Evolutionary conservation across 2,329 filamentous ascomycete species (phyloP), one percentile per base, ranked within the genome.

Genomic region (Cladophialophora chaetospira): DNA sequence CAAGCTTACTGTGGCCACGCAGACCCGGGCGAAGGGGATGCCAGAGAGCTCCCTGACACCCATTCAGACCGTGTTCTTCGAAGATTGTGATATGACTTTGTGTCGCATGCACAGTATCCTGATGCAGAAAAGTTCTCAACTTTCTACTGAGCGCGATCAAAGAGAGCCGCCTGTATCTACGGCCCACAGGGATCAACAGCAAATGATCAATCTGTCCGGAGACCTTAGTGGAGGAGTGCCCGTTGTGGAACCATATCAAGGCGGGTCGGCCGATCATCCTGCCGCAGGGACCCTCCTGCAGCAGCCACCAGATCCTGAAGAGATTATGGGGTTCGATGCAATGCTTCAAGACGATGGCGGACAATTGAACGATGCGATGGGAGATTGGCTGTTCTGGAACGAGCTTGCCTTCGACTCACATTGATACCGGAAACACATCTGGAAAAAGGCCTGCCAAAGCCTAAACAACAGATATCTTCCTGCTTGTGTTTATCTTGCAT

Each of bases 331-430:
- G 11, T 45, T 44, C 11, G 26, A 36, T 36, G 5, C 3, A 11
- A 53, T 53, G 49, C 45, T 44, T 35, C 49, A 45, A n/a, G 36
- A 45, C 6, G 49, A 53, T 17, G 28, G 36, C 11, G 26, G 23
- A 11, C 36, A n/a, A 13, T 19, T 31, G 15, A 23, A 33, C 26
- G 49, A 28, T 15, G 49, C 19, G 21, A 35, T 44, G 40, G 49
- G 49, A 5, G 49, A 53, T 5, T 53, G 49, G 49, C 17, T 53
- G 38, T 19, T 35, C 4, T 53, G 49, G 49, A 38, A 44, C 17
- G 13, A 21, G 26, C 3, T 35, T 45, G 38, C 26, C 13, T 53
- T 53, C 28, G 19, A 25, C 9, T 29, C 10, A 29, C 25, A 23
- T 11, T 50, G 47, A 50, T n/a, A 17, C 26, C 13, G 10, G 21